phyloP scores from a whole-genome alignment of 1,284 basidiomycete genomes.

The Stygiomarasmius scandens region DNA sequence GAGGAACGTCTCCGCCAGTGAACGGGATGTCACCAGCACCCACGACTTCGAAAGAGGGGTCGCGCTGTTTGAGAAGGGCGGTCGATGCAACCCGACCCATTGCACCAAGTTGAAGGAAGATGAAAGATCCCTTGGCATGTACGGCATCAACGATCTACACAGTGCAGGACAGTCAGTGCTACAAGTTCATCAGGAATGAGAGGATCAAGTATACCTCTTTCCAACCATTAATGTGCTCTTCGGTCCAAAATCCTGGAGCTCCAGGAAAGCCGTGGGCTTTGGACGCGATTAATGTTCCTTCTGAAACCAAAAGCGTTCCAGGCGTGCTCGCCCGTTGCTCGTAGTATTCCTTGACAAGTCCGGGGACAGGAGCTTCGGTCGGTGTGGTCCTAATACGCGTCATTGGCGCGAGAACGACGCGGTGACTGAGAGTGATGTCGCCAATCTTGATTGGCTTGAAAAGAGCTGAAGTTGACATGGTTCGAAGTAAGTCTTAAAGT shows the following conservation, averaged over 20 bases:
- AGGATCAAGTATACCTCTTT: slow-evolving; percentile 30
- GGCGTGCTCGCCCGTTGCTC: slow-evolving; percentile 28
- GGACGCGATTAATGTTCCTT: slow-evolving; percentile 29
- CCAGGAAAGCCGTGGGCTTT: slow-evolving; percentile 18
- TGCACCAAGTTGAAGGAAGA: slow-evolving; percentile 49
- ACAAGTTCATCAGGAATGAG: too few relatives aligned
- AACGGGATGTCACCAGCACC: slow-evolving; percentile 11
- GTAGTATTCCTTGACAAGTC: slow-evolving; percentile 30
- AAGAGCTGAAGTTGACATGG: background rate
- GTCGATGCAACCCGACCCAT: slow-evolving; percentile 36
- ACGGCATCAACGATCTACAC: slow-evolving; percentile 25
- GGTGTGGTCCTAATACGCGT: slow-evolving; percentile 13
- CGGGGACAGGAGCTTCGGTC: too few relatives aligned
- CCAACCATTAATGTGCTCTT: slow-evolving; percentile 34
- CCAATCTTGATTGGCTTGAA: slow-evolving; percentile 9
- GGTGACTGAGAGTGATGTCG: background rate
- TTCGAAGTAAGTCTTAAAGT: too few relatives aligned
- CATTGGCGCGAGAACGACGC: slow-evolving; percentile 10
- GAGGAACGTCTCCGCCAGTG: slow-evolving; percentile 21
- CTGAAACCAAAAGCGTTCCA: slow-evolving; percentile 34
- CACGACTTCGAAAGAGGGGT: slow-evolving; percentile 4
- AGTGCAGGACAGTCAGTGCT: background rate
- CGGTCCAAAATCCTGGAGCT: slow-evolving; percentile 31
- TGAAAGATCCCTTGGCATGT: slow-evolving; percentile 42
- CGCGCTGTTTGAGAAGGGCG: background rate